These are phyloP conservation scores for Athelia sp. DNA, from an alignment of 1,284 basidiomycete species.

Conservation along the genomic window DNA sequence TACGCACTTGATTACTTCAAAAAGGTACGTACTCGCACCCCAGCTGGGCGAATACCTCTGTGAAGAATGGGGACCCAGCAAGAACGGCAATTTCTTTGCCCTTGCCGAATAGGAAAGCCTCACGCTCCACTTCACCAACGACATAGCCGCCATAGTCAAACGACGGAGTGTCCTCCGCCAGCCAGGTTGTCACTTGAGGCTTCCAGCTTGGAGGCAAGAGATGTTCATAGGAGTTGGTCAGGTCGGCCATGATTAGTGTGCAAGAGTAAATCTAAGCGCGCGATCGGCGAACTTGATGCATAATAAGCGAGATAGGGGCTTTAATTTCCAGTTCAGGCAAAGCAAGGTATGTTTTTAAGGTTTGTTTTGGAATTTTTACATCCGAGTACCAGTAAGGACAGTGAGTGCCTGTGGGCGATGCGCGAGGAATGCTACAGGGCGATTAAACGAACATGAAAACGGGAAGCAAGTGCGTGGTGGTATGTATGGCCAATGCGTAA, in stretches of 20 bases:
- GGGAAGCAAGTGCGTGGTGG: no score
- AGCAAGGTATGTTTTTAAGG: no score
- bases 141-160: conserved; percentile 98
- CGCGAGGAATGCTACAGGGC: no score
- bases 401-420: no score
- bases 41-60: conserved; percentile 88
- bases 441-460: no score
- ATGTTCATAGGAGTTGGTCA: conserved; percentile 56
- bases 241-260: neutral
- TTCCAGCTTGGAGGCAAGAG: conserved; percentile 92
- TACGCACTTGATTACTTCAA: conserved; percentile 1
- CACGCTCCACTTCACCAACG: conserved; percentile 85
- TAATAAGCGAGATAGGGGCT: no score
- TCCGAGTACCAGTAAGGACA: no score
- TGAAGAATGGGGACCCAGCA: conserved; percentile 94
- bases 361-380: no score
- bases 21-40: conserved; percentile 78
- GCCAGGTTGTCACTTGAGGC: conserved; percentile 75
- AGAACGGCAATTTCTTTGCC: conserved; percentile 73
- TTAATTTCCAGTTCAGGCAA: no score
- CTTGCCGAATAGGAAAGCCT: conserved; percentile 90
- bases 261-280: neutral
- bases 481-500: no score
- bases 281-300: no score
- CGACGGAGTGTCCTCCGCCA: conserved; percentile 91